Percentiles rank a stretch among this genome's conserved stretches.
phyloP scores from a whole-genome alignment of 305 asterid genomes.

The Fraxinus ornus region DNA sequence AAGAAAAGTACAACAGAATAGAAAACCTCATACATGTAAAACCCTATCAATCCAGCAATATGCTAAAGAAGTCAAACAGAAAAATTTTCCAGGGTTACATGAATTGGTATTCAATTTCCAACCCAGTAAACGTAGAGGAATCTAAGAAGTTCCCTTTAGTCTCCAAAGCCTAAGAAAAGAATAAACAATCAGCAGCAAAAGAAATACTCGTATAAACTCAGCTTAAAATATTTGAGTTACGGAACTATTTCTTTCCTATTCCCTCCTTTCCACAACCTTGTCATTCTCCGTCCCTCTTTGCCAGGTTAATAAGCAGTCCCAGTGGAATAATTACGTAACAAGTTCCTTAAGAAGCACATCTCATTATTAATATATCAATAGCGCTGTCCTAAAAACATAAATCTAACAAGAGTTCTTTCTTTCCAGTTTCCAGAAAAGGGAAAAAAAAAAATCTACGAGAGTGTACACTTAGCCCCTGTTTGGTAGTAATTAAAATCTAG shows the following conservation, averaged over 20 bases:
- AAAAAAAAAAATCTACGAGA: not conserved
- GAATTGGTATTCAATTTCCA: not conserved
- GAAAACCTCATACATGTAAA: not conserved
- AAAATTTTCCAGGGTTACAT: not conserved
- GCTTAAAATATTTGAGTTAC: not conserved
- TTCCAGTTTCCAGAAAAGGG: not conserved
- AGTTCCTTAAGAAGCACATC: not conserved
- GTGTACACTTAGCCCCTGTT: too few species aligned
- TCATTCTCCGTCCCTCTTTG: not conserved
- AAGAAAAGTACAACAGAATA: not conserved
- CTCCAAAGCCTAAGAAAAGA: not conserved
- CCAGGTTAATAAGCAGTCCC: not conserved
- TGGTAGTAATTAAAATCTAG: too few species aligned
- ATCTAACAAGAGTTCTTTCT: not conserved
- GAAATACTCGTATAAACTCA: not conserved
- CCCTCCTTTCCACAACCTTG: not conserved
- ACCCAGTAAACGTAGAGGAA: not conserved
- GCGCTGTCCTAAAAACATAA: not conserved
- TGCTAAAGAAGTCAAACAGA: not conserved
- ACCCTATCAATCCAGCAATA: not conserved
- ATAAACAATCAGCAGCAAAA: conserved; percentile 3
- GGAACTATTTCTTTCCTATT: not conserved
- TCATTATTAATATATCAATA: not conserved
- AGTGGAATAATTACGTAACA: not conserved
- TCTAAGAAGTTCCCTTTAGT: not conserved